Base-by-base conservation (phyloP, 108 stramenopile genomes). In the Conticribra guillardii region DNA sequence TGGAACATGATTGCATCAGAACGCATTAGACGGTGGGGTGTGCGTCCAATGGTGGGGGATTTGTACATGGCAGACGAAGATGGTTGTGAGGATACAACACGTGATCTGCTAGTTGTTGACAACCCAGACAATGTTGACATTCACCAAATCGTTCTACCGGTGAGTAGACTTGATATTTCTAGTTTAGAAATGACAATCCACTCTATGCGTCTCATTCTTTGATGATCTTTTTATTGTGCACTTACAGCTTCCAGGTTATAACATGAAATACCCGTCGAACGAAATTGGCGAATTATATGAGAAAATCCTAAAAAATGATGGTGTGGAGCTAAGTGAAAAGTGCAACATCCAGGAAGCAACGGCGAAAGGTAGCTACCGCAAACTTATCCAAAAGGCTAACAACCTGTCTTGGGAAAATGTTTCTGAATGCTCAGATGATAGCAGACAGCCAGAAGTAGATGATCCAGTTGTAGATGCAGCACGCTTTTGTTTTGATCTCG, bases 321-420 rank as follows among this genome's bases (percentile, higher is more conserved):
- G 68, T 2, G 76, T 95, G 3, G 33, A 67, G 19, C 86, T 95
- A 30, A 60, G 31, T 26, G 68, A 79, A 23, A 86, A 88, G 54
- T 56, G 74, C 21, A 68, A 64, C 1, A 69, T 74, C 0, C 65
- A 63, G 16, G 89, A 90, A 72, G 74, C 87, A 19, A 87, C 86
- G 46, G 86, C 87, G 9, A 88, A 88, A 55, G 93, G 93, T n/a
- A 80, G 80, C 37, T 95, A 95, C 51, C 83, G 93, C 3, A 68
- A 71, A 59, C 55, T 94, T 3, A 58, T 94, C 37, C 75, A 74
- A 19, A 60, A 44, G 9, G 83, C 85, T 0, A 56, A 54, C 27
- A 61, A 73, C 60, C 55, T 90, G 22, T 26, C 34, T 19, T 77
- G 80, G 80, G 52, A 69, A 14, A 55, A 31, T n/a, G 63, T 76